These are phyloP conservation scores for Mercurialis annua DNA, from an alignment of 345 rosid genomes.

Conservation along the genomic window DNA sequence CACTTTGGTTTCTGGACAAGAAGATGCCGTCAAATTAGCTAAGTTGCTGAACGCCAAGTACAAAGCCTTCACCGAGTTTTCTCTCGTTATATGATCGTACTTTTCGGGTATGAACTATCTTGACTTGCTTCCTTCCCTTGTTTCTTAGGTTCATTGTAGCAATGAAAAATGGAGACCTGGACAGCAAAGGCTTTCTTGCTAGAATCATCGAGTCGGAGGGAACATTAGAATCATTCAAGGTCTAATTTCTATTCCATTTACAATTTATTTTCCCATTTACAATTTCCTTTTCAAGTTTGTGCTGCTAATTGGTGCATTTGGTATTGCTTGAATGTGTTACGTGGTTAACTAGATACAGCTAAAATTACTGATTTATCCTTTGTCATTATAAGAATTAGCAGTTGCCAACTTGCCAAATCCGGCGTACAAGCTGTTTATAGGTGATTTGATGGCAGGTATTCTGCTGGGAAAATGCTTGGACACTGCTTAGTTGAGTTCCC, in stretches of 20 bases:
- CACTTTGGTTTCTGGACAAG: conserved; percentile 91
- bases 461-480: too few species aligned
- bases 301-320: background rate
- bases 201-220: conserved; percentile 58
- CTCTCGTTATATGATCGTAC: background rate
- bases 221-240: conserved; percentile 82
- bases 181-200: conserved; percentile 67
- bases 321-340: background rate
- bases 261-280: background rate
- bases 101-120: background rate
- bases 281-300: background rate
- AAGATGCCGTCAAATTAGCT: conserved; percentile 87
- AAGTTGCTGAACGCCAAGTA: conserved; percentile 77
- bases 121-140: conserved; percentile 7
- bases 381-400: too few species aligned
- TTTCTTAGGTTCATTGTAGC: conserved; percentile 67
- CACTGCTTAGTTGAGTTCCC: too few species aligned
- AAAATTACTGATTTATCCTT: too few species aligned
- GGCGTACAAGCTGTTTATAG: too few species aligned
- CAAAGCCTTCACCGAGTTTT: background rate
- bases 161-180: conserved; percentile 90
- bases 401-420: too few species aligned
- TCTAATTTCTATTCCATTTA: conserved; percentile 22
- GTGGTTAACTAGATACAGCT: background rate
- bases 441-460: too few species aligned